Conservation (phyloP, 2,329 filamentous ascomycete species). For the Alternaria infectoria region DNA sequence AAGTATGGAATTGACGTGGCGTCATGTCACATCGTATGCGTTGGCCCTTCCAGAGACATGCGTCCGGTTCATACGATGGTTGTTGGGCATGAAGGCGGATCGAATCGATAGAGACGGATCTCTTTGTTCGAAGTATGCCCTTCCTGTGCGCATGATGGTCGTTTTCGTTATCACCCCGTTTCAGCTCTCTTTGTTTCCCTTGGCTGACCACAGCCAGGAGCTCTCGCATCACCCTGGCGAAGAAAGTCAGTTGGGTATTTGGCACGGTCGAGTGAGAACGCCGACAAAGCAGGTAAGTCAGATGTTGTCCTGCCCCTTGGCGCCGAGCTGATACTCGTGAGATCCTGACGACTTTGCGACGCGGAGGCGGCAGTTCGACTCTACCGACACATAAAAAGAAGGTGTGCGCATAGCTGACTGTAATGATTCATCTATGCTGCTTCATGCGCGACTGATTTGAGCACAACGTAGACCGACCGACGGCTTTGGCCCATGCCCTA, state of each 20-base stretch:
- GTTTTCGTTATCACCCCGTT: neutral
- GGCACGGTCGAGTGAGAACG: neutral
- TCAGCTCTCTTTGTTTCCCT: neutral
- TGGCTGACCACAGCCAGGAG: neutral
- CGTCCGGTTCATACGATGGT: neutral
- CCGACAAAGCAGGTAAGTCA: neutral
- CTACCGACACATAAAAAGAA: neutral
- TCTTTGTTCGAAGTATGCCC: neutral
- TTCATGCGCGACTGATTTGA: neutral
- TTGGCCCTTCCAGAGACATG: neutral
- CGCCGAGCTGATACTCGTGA: neutral
- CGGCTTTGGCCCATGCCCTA: neutral
- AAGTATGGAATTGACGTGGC: neutral
- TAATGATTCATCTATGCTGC: neutral
- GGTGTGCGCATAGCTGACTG: neutral
- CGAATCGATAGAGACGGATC: neutral
- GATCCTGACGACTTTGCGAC: neutral
- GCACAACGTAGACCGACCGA: neutral
- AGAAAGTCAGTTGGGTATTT: neutral
- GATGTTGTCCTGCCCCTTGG: neutral
- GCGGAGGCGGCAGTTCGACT: neutral
- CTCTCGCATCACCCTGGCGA: neutral
- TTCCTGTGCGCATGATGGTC: neutral
- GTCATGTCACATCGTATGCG: neutral
- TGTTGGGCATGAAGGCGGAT: neutral